A percentile compares a stretch with the other conserved stretches of the same genome.
phyloP scores from a whole-genome alignment of 2,329 filamentous ascomycete species.

The Sporothrix sp. region DNA sequence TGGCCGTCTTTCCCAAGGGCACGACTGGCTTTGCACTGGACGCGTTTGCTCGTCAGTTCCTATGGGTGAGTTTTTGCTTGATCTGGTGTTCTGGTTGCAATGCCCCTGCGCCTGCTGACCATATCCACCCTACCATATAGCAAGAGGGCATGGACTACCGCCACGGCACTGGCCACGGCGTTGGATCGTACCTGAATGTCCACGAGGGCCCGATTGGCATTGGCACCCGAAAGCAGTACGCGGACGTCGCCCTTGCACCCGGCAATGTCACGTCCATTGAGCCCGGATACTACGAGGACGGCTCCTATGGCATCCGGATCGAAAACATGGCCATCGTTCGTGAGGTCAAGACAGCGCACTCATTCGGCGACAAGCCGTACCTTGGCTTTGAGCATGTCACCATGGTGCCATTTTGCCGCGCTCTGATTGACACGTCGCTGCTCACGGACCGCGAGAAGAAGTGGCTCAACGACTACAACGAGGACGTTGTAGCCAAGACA shows the following conservation, averaged over 20 bases:
- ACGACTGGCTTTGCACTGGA: conserved; percentile 91
- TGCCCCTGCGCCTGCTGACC: too few relatives aligned
- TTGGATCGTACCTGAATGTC: conserved; percentile 91
- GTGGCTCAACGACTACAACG: conserved; percentile 83
- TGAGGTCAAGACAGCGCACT: conserved; percentile 76
- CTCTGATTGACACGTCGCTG: conserved; percentile 66
- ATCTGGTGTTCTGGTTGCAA: too few relatives aligned
- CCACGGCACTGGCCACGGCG: conserved; percentile 91
- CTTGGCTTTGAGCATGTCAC: conserved; percentile 95
- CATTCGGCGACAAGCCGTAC: conserved; percentile 89
- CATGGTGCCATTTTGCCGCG: conserved; percentile 89
- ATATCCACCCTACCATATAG: too few relatives aligned
- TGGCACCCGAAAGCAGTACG: conserved; percentile 81
- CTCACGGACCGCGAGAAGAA: conserved; percentile 64
- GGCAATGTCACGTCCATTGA: conserved; percentile 96
- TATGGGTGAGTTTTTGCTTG: conserved; percentile 60
- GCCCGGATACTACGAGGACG: conserved; percentile 95
- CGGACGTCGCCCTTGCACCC: conserved; percentile 78
- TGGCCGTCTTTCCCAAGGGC: conserved; percentile 83
- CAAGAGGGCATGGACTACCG: conserved; percentile 82
- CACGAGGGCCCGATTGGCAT: conserved; percentile 97
- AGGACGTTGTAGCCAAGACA: conserved; percentile 74
- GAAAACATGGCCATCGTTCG: conserved; percentile 91
- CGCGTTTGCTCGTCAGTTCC: conserved; percentile 73
- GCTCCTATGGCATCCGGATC: conserved; percentile 86